These are phyloP conservation scores for Neurospora pannonica DNA, from an alignment of 495 filamentous ascomycete species.

Conservation along the genomic window DNA sequence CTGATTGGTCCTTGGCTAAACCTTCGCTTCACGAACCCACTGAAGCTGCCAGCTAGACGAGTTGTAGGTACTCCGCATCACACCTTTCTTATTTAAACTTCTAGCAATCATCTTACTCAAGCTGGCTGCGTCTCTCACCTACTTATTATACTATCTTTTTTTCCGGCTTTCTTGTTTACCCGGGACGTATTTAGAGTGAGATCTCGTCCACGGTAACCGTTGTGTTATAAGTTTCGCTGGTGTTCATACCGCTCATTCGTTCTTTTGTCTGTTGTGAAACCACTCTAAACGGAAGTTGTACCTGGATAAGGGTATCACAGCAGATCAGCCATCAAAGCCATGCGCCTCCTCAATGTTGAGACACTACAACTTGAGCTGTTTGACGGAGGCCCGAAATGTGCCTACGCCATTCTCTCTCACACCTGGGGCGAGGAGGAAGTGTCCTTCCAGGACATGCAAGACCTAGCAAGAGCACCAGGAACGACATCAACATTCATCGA, in stretches of 20 bases:
- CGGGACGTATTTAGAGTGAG: too few relatives aligned
- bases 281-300: not conserved
- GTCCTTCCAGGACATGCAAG: constrained; percentile 10
- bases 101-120: not conserved
- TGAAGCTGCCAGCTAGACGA: not conserved
- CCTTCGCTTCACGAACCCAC: not conserved
- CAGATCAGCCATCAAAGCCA: not conserved
- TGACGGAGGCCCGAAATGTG: constrained; percentile 1
- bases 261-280: not conserved
- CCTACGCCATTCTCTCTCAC: constrained; percentile 25
- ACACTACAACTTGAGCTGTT: constrained; percentile 17
- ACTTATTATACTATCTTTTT: not conserved
- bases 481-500: not conserved
- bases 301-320: not conserved
- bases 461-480: not conserved
- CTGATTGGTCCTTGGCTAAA: not conserved
- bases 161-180: not conserved
- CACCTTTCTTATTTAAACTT: not conserved
- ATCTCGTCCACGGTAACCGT: not conserved
- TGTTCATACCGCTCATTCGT: not conserved
- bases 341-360: constrained; percentile 20
- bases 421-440: constrained; percentile 23
- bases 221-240: not conserved
- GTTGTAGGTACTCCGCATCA: not conserved
- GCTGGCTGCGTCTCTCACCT: not conserved